phyloP scores from a whole-genome alignment of 2,329 filamentous ascomycete species.

The Anthostomella pinea region DNA sequence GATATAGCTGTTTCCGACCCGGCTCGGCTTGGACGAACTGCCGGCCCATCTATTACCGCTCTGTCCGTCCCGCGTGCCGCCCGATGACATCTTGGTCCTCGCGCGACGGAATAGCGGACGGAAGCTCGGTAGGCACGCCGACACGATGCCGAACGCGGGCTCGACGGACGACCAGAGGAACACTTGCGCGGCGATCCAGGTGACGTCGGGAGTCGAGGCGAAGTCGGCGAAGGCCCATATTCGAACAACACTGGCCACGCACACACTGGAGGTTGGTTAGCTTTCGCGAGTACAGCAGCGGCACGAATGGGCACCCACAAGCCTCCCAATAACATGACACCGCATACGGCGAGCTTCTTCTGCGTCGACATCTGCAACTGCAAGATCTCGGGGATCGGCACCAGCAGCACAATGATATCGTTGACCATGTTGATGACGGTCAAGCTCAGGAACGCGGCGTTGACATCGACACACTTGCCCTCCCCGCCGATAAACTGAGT shows the following conservation, averaged over 20 bases:
- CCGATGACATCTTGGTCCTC: constrained; percentile 14
- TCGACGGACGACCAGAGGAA: constrained; percentile 35
- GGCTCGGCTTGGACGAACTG: constrained; percentile 16
- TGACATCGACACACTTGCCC: constrained; percentile 27
- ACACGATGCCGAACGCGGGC: constrained; percentile 35
- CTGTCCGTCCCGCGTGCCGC: constrained; percentile 3
- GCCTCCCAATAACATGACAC: constrained; percentile 30
- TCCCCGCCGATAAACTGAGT: constrained; percentile 18
- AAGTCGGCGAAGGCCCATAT: constrained; percentile 27
- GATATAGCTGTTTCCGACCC: constrained; percentile 20
- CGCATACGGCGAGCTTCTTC: constrained; percentile 28
- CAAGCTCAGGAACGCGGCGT: constrained; percentile 25
- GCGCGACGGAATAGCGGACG: constrained; percentile 31
- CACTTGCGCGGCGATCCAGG: constrained; percentile 28
- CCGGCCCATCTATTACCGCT: constrained; percentile 13
- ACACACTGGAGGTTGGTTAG: constrained; percentile 21
- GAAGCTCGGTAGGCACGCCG: constrained; percentile 34
- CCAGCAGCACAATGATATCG: constrained; percentile 30
- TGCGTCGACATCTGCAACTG: constrained; percentile 28
- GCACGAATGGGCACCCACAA: constrained; percentile 22
- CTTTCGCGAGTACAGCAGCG: too few species aligned
- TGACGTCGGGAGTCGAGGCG: constrained; percentile 22
- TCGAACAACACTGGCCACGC: constrained; percentile 28
- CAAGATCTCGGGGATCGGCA: constrained; percentile 30
- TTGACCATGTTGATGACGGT: constrained; percentile 29